These are phyloP conservation scores for Tylopilus sp. DNA, from an alignment of 1,284 basidiomycete species.

Conservation along the genomic window DNA sequence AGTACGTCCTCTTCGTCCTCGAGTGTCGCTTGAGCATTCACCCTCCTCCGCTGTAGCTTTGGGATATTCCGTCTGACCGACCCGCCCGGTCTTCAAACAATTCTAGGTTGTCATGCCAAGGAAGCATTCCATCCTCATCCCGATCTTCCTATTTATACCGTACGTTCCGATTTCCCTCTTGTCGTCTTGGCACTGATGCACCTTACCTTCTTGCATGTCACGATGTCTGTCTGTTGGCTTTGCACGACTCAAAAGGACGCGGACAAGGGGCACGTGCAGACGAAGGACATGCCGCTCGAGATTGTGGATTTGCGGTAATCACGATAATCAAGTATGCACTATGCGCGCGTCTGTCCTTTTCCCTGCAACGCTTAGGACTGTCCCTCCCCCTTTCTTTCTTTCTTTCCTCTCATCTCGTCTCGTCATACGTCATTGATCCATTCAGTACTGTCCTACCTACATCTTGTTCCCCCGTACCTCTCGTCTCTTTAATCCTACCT, in stretches of 20 bases:
- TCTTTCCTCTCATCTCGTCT: neutral
- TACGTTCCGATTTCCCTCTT: constrained; percentile 31
- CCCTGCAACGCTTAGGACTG: too few relatives aligned
- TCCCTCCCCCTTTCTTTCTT: too few relatives aligned
- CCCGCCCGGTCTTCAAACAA: constrained; percentile 72
- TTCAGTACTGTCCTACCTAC: too few relatives aligned
- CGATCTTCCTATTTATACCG: constrained; percentile 78
- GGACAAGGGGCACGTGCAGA: constrained; percentile 77
- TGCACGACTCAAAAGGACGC: constrained; percentile 60
- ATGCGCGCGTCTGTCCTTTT: neutral
- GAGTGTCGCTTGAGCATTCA: neutral
- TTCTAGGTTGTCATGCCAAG: constrained; percentile 62
- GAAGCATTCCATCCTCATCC: constrained; percentile 84
- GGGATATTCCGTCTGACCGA: constrained; percentile 86
- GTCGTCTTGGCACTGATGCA: constrained; percentile 1
- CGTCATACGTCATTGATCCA: too few relatives aligned
- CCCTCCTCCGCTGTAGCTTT: constrained; percentile 48
- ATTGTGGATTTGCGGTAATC: constrained; percentile 64
- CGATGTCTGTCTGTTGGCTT: too few relatives aligned
- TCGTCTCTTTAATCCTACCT: too few relatives aligned
- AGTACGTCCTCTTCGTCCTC: constrained; percentile 42
- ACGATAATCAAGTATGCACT: neutral
- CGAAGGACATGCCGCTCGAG: constrained; percentile 64
- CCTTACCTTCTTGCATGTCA: neutral
- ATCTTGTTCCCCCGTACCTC: too few relatives aligned